Conservation (phyloP, 805 yeast genomes). For the Metschnikowia kofuensis region DNA sequence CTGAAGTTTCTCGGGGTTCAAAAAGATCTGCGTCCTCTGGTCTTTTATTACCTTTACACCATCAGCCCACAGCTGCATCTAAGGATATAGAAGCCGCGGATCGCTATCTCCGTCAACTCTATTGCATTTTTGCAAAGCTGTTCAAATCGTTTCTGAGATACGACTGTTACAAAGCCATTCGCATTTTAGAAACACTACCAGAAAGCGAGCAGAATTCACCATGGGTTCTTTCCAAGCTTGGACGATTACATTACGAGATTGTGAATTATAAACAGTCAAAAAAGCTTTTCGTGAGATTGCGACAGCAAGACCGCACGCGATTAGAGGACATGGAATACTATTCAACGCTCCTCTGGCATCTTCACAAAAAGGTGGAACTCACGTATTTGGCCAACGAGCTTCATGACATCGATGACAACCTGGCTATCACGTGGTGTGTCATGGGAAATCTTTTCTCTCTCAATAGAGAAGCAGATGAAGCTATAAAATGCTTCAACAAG, state of each 20-base stretch:
- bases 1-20: slow-evolving; percentile 11
- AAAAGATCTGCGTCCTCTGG: slow-evolving; percentile 16
- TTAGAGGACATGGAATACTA: slow-evolving; percentile 86
- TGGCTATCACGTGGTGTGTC: slow-evolving; percentile 88
- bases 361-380: slow-evolving; percentile 74
- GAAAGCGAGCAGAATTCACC: slow-evolving; percentile 65
- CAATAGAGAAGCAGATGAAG: slow-evolving; percentile 81
- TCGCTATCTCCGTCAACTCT: slow-evolving; percentile 44
- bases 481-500: slow-evolving; percentile 79
- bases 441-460: slow-evolving; percentile 87
- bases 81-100: slow-evolving; percentile 25
- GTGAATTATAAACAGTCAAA: slow-evolving; percentile 81
- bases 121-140: slow-evolving; percentile 57
- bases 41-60: slow-evolving; percentile 1
- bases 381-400: slow-evolving; percentile 83
- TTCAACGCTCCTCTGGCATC: slow-evolving; percentile 91
- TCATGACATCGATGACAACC: slow-evolving; percentile 56
- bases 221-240: slow-evolving; percentile 80
- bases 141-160: slow-evolving; percentile 58
- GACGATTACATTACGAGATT: slow-evolving; percentile 80
- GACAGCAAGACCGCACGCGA: slow-evolving; percentile 73
- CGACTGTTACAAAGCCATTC: slow-evolving; percentile 78
- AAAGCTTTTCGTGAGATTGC: slow-evolving; percentile 55
- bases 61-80: slow-evolving; percentile 2
- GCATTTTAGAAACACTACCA: slow-evolving; percentile 64